Percentiles rank a stretch among this genome's conserved stretches.
phyloP scores from a whole-genome alignment of 75 land plant genomes.

The Cryptomeria japonica region DNA sequence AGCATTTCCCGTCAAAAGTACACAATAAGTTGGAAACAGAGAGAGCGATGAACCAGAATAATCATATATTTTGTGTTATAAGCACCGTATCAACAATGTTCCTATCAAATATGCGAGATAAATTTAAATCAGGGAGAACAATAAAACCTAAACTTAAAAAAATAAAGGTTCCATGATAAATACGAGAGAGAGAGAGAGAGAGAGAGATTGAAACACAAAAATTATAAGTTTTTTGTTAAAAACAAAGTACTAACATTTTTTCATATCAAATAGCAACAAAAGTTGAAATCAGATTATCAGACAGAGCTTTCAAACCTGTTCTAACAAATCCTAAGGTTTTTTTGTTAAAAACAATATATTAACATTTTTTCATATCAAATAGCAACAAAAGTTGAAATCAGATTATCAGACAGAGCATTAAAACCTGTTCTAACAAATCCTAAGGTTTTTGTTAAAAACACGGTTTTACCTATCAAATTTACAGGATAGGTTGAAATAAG shows the following conservation, averaged over 20 bases:
- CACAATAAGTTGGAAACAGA: not conserved
- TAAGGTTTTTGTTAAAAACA: too few relatives aligned
- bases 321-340: too few relatives aligned
- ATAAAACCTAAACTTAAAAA: not conserved
- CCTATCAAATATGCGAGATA: not conserved
- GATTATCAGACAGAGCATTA: too few relatives aligned
- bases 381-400: not conserved
- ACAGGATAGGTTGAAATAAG: not conserved
- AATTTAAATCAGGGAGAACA: not conserved
- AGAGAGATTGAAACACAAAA: too few relatives aligned
- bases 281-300: too few relatives aligned
- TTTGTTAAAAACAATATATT: too few relatives aligned
- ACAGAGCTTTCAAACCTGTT: too few relatives aligned
- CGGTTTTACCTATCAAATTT: not conserved
- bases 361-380: not conserved
- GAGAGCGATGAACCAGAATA: not conserved
- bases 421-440: too few relatives aligned
- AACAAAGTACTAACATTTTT: too few relatives aligned
- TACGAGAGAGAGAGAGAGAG: too few relatives aligned
- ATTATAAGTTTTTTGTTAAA: too few relatives aligned
- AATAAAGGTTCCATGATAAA: too few relatives aligned
- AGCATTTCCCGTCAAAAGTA: not conserved
- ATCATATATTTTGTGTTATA: not conserved
- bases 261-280: not conserved
- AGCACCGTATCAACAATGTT: not conserved